phyloP scores from a whole-genome alignment of 768 basidiomycete species.

The Tulasnella sp. region DNA sequence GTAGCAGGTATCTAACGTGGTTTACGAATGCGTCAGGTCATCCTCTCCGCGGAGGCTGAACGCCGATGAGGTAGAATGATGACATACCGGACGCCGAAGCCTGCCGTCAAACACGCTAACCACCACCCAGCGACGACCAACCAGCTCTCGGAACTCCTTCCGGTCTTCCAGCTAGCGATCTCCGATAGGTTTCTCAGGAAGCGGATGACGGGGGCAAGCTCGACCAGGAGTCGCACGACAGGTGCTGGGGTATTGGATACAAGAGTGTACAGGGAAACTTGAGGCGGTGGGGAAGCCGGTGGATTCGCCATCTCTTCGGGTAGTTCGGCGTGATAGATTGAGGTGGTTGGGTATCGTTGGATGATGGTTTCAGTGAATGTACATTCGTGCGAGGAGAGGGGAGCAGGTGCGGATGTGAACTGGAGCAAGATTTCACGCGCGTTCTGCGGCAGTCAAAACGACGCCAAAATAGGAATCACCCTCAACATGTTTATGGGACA shows the following conservation, averaged over 20 bases:
- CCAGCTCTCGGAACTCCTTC: constrained; percentile 47
- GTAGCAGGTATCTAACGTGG: constrained; percentile 1
- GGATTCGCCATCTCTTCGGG: not conserved
- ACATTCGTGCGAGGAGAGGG: not conserved
- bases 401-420: not conserved
- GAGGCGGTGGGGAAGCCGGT: not conserved
- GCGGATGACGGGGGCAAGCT: constrained; percentile 45
- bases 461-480: no score
- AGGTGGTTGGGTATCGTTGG: not conserved
- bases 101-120: constrained; percentile 54
- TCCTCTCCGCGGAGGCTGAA: not conserved
- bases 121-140: constrained; percentile 66
- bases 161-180: constrained; percentile 44
- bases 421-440: not conserved
- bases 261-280: constrained; percentile 15
- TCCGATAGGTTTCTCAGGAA: constrained; percentile 34
- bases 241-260: constrained; percentile 36
- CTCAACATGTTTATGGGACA: no score
- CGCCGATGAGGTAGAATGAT: not conserved
- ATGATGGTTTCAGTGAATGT: not conserved
- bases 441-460: not conserved
- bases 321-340: not conserved
- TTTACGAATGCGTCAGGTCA: not conserved
- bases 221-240: constrained; percentile 48
- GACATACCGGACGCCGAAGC: constrained; percentile 39